A percentile compares a stretch with the other conserved stretches of the same genome.
Evolutionary conservation across 139 green algal species (phyloP).

Genomic region (Spirogloea muscicola): DNA sequence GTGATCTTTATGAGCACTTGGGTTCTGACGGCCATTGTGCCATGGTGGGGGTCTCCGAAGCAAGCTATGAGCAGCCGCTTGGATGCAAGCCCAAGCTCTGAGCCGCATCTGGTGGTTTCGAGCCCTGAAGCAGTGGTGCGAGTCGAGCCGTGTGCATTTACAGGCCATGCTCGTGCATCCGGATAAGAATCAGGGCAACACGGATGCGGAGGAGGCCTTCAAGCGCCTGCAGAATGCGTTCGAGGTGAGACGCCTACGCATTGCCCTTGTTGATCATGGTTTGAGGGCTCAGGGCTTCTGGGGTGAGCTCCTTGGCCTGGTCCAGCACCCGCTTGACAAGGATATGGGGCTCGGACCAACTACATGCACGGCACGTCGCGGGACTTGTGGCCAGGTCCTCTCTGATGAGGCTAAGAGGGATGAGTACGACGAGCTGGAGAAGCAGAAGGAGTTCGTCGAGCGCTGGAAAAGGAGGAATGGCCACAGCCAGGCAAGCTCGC

Average conservation of each 20-base stretch:
- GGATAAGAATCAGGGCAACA: conserved; percentile 25
- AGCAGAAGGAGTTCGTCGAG: background rate
- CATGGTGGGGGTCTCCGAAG: background rate
- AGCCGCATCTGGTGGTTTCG: background rate
- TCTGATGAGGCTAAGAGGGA: conserved; percentile 7
- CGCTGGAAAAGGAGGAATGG: background rate
- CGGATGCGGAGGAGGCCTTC: conserved; percentile 19
- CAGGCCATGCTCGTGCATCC: conserved; percentile 33
- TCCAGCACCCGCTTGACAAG: too few relatives aligned
- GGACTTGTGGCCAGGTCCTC: conserved; percentile 8
- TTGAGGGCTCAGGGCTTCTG: background rate
- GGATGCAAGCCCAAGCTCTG: background rate
- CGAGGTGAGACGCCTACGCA: conserved; percentile 8
- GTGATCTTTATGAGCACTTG: too few relatives aligned
- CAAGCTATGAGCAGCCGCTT: background rate
- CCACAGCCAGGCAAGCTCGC: background rate
- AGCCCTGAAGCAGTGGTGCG: background rate
- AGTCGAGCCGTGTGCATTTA: background rate
- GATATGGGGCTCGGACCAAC: too few relatives aligned
- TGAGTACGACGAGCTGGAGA: conserved; percentile 16
- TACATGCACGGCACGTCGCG: background rate
- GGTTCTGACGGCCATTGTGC: background rate
- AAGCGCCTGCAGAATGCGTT: conserved; percentile 35
- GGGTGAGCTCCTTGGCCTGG: background rate
- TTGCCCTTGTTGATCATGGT: background rate